Evolutionary conservation across 768 basidiomycete species (phyloP).

Genomic region (Russula virescens): DNA sequence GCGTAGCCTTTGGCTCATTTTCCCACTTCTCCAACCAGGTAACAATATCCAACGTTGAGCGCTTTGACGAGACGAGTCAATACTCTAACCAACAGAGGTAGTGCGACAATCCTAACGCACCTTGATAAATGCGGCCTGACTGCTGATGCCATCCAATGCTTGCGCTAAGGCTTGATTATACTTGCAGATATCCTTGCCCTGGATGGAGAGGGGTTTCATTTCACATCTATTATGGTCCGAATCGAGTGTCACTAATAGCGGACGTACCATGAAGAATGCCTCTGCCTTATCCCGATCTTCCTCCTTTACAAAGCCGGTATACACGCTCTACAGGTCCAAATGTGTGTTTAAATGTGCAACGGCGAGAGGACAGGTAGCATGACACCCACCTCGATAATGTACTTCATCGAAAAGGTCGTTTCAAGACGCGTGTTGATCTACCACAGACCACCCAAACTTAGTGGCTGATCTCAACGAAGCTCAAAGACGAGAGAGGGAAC

Average conservation of each 20-base stretch:
- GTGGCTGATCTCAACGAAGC: background rate
- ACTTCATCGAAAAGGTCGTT: conserved; percentile 17
- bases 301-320: conserved; percentile 6
- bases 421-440: conserved; percentile 20
- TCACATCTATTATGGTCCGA: background rate
- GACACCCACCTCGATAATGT: conserved; percentile 9
- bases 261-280: conserved; percentile 21
- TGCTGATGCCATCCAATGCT: conserved; percentile 18
- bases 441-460: background rate
- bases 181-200: conserved; percentile 22
- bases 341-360: background rate
- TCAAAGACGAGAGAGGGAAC: conserved; percentile 15
- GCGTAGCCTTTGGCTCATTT: background rate
- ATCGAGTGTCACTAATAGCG: too few relatives aligned
- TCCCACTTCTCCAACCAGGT: conserved; percentile 22
- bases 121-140: conserved; percentile 17
- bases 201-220: background rate
- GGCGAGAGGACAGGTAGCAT: background rate
- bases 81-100: background rate
- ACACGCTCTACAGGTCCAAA: background rate
- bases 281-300: conserved; percentile 19
- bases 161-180: conserved; percentile 23
- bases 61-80: conserved; percentile 5
- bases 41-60: conserved; percentile 19
- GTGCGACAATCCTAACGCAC: background rate